Percentiles rank a stretch among this genome's conserved stretches.
Evolutionary conservation across 495 filamentous ascomycete species (phyloP).

Genomic region (Daldinia vernicosa): DNA sequence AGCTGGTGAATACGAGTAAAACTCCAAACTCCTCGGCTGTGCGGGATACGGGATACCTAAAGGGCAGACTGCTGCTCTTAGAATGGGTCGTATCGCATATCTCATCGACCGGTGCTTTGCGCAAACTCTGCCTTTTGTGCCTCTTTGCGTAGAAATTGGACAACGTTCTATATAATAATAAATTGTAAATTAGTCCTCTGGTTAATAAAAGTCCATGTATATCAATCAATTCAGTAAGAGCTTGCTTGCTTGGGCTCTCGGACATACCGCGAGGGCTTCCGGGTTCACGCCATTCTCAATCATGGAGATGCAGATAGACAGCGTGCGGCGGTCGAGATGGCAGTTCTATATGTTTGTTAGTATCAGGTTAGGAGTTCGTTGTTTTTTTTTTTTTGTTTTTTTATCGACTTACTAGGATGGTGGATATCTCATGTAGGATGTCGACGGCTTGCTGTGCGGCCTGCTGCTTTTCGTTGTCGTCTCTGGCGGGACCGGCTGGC

Average conservation of each 20-base stretch:
- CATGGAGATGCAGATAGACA: conserved; percentile 93
- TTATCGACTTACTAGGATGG: conserved; percentile 70
- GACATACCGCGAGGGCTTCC: conserved; percentile 87
- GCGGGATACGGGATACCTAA: conserved; percentile 13
- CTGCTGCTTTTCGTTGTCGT: conserved; percentile 75
- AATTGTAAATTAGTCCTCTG: not conserved
- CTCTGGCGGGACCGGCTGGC: conserved; percentile 48
- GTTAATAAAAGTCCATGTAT: not conserved
- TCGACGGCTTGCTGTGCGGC: conserved; percentile 96
- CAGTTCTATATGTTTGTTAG: conserved; percentile 72
- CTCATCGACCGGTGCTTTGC: conserved; percentile 43
- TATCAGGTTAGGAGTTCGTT: not conserved
- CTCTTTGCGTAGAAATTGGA: conserved; percentile 76
- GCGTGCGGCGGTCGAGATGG: conserved; percentile 84
- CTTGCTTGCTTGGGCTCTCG: not conserved
- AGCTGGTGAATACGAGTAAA: conserved; percentile 4
- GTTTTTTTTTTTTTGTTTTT: not conserved
- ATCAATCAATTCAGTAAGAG: not conserved
- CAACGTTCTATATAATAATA: conserved; percentile 64
- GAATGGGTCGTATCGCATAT: not conserved
- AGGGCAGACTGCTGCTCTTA: not conserved
- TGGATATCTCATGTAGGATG: conserved; percentile 93
- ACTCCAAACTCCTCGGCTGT: conserved; percentile 29
- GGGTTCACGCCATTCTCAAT: conserved; percentile 97
- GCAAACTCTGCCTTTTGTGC: conserved; percentile 54